A percentile compares a stretch with the other conserved stretches of the same genome.
These are phyloP conservation scores for Pestalotiopsis fici DNA, from an alignment of 2,329 filamentous ascomycete genomes.

Conservation along the genomic window DNA sequence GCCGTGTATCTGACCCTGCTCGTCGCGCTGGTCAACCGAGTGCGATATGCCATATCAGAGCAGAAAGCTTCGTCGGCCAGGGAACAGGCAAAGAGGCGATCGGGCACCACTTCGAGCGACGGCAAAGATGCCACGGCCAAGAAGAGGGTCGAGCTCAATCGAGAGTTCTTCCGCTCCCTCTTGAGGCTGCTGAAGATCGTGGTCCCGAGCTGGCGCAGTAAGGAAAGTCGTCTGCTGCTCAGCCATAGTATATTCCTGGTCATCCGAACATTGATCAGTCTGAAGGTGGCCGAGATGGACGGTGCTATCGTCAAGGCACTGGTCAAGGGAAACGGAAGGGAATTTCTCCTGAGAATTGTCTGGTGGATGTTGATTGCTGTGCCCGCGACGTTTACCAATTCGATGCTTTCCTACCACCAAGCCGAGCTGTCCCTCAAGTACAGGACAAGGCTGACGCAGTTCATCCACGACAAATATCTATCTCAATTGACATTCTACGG, in stretches of 20 bases:
- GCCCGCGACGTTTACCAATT: conserved; percentile 97
- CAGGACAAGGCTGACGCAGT: conserved; percentile 86
- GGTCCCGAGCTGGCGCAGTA: conserved; percentile 85
- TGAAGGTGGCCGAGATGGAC: conserved; percentile 96
- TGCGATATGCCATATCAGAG: conserved; percentile 88
- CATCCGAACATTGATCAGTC: conserved; percentile 83
- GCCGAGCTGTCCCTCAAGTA: conserved; percentile 93
- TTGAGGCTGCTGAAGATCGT: conserved; percentile 81
- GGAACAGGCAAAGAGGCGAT: conserved; percentile 60
- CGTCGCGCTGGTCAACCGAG: conserved; percentile 78
- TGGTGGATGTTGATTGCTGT: conserved; percentile 99
- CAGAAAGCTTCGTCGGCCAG: conserved; percentile 82
- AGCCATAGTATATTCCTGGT: conserved; percentile 95
- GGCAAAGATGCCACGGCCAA: conserved; percentile 28
- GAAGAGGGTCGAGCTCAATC: conserved; percentile 86
- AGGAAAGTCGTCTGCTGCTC: conserved; percentile 81
- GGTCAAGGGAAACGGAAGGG: conserved; percentile 86
- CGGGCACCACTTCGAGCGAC: conserved; percentile 49
- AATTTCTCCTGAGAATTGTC: conserved; percentile 83
- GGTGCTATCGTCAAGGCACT: conserved; percentile 89
- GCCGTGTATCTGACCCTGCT: conserved; percentile 82
- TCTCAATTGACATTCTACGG: conserved; percentile 98
- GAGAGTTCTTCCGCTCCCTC: conserved; percentile 77
- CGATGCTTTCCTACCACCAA: conserved; percentile 98
- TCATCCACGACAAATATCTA: conserved; percentile 94